Evolutionary conservation across 208 protist species (phyloP).

Genomic region (Leishmania tropica): DNA sequence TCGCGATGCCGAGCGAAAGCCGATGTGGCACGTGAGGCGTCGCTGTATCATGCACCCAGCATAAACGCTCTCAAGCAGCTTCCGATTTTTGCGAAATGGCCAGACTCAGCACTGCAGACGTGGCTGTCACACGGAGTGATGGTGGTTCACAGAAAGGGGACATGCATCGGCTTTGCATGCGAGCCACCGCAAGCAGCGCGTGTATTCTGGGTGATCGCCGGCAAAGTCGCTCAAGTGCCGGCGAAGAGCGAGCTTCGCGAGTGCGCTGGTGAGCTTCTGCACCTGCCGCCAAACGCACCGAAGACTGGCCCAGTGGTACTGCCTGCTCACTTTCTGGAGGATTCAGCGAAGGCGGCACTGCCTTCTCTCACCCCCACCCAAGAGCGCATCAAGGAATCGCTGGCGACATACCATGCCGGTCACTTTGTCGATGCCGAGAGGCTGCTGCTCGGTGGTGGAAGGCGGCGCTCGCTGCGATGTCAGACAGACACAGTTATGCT

Average conservation of each 20-base stretch:
- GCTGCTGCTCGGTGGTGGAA: conserved; percentile 53
- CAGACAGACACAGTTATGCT: conserved; percentile 44
- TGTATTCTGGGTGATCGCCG: conserved; percentile 68
- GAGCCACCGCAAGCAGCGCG: conserved; percentile 41
- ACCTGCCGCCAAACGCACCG: conserved; percentile 14
- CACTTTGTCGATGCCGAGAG: conserved; percentile 56
- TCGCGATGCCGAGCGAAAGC: conserved; percentile 1
- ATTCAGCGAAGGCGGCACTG: conserved; percentile 6
- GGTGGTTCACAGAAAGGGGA: conserved; percentile 34
- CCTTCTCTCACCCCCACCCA: conserved; percentile 23
- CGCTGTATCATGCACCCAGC: conserved; percentile 12
- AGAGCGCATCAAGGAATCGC: conserved; percentile 39
- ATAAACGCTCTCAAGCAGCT: conserved; percentile 23
- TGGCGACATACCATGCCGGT: conserved; percentile 48
- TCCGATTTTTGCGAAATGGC: conserved; percentile 54
- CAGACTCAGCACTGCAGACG: conserved; percentile 29
- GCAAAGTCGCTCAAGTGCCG: conserved; percentile 62
- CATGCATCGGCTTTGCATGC: conserved; percentile 41
- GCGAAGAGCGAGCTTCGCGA: conserved; percentile 43
- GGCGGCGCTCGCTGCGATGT: conserved; percentile 59
- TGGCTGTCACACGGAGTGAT: conserved; percentile 31
- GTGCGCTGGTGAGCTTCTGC: conserved; percentile 32
- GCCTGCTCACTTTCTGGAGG: conserved; percentile 32
- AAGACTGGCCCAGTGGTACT: conserved; percentile 41
- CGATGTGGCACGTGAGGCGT: not conserved